These are phyloP conservation scores for Ramularia collo-cygni DNA, from an alignment of 2,329 filamentous ascomycete species.

Conservation along the genomic window DNA sequence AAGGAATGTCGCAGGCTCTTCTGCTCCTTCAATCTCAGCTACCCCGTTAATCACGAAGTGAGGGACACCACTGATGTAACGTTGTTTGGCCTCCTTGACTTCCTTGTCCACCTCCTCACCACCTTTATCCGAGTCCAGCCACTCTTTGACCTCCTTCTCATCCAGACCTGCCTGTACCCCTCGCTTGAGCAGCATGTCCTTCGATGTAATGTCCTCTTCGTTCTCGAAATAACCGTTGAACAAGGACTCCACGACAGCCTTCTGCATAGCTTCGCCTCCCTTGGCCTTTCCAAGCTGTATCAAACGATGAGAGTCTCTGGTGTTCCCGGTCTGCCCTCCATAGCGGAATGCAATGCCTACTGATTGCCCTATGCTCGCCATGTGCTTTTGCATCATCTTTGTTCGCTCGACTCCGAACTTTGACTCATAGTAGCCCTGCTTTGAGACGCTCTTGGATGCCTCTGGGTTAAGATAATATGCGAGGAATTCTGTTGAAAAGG, in stretches of 20 bases:
- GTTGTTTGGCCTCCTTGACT: conserved; percentile 37
- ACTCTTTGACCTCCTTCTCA: conserved; percentile 36
- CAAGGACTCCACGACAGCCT: conserved; percentile 53
- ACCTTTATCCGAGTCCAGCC: conserved; percentile 39
- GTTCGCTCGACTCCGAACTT: conserved; percentile 60
- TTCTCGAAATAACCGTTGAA: conserved; percentile 52
- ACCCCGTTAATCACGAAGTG: conserved; percentile 65
- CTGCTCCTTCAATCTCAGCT: conserved; percentile 63
- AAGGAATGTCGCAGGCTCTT: conserved; percentile 62
- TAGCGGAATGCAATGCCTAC: conserved; percentile 70
- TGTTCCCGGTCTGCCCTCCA: conserved; percentile 65
- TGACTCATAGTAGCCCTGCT: conserved; percentile 51
- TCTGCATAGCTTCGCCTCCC: conserved; percentile 46
- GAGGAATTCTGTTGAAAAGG: conserved; percentile 66
- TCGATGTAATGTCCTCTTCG: conserved; percentile 42
- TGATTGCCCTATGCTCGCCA: conserved; percentile 51
- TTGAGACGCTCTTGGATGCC: conserved; percentile 48
- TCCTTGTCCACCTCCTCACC: conserved; percentile 42
- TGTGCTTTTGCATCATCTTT: conserved; percentile 50
- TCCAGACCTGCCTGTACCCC: conserved; percentile 40
- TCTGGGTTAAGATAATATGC: conserved; percentile 75
- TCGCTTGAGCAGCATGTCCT: conserved; percentile 34
- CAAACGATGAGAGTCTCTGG: conserved; percentile 70
- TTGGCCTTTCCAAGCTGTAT: conserved; percentile 61
- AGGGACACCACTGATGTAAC: conserved; percentile 62